Conservation (phyloP, 352 stramenopile species). For the Phytophthora cactorum region DNA sequence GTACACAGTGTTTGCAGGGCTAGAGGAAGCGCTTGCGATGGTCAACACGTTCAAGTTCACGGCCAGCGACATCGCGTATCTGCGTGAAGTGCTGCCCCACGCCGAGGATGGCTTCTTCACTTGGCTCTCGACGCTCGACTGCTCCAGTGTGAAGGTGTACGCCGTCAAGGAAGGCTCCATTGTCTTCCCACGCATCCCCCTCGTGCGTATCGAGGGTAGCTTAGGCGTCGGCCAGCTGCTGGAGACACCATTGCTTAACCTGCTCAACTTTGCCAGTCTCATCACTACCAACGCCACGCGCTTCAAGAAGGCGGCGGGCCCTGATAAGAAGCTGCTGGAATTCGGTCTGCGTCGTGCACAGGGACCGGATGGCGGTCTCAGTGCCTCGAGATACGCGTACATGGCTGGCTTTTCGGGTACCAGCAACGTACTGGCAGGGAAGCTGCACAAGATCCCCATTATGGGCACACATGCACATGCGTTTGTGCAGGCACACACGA, state of each 20-base stretch:
- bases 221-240: constrained; percentile 96
- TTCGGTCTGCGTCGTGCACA: constrained; percentile 95
- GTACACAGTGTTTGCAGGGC: constrained; percentile 95
- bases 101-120: constrained; percentile 96
- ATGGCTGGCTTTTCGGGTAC: constrained; percentile 98
- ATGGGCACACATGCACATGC: constrained; percentile 98
- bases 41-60: constrained; percentile 96
- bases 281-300: constrained; percentile 98
- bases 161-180: constrained; percentile 96
- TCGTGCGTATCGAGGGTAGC: constrained; percentile 94
- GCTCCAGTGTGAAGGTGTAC: constrained; percentile 93
- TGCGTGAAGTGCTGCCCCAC: constrained; percentile 86
- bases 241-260: constrained; percentile 98
- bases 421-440: constrained; percentile 97
- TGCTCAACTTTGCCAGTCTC: constrained; percentile 98
- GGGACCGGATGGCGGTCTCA: constrained; percentile 97
- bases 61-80: constrained; percentile 94
- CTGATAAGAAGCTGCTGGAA: constrained; percentile 90
- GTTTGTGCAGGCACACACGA: constrained; percentile 96
- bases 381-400: constrained; percentile 97
- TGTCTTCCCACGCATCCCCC: constrained; percentile 95
- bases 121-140: constrained; percentile 95
- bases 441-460: constrained; percentile 95
- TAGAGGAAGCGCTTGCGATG: constrained; percentile 92
- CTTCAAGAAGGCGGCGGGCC: constrained; percentile 94